A percentile compares a stretch with the other conserved stretches of the same genome.
phyloP scores from a whole-genome alignment of 768 basidiomycete genomes.

The Tylopilus balloui region DNA sequence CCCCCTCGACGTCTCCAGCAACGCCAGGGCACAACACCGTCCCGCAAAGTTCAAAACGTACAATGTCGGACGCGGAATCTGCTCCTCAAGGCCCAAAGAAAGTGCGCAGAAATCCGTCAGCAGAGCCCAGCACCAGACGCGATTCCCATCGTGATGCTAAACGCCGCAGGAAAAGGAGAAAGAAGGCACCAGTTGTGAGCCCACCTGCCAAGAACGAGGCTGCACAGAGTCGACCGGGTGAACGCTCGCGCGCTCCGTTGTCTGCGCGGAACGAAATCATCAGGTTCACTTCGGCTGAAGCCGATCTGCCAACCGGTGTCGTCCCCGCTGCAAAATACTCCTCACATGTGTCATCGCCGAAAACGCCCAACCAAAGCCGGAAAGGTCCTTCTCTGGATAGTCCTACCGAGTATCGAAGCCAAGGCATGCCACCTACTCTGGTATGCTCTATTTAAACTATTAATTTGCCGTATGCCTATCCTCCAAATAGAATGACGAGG shows the following conservation, averaged over 20 bases:
- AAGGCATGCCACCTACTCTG: constrained; percentile 9
- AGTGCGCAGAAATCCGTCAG: constrained; percentile 18
- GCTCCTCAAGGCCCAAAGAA: constrained; percentile 22
- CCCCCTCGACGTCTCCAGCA: constrained; percentile 21
- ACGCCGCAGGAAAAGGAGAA: constrained; percentile 28
- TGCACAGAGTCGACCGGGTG: constrained; percentile 4
- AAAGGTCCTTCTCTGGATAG: background rate
- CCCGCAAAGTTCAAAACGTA: constrained; percentile 10
- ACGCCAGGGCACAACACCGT: constrained; percentile 14
- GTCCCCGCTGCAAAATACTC: background rate
- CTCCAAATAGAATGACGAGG: constrained; percentile 8
- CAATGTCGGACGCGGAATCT: constrained; percentile 25
- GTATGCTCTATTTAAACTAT: constrained; percentile 9
- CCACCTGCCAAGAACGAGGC: constrained; percentile 9
- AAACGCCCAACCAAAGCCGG: background rate
- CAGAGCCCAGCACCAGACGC: constrained; percentile 13
- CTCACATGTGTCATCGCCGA: constrained; percentile 1
- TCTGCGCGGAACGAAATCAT: constrained; percentile 25
- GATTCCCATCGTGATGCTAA: constrained; percentile 24
- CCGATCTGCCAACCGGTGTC: constrained; percentile 1
- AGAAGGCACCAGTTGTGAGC: constrained; percentile 25
- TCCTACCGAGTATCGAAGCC: background rate
- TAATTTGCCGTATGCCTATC: constrained; percentile 3
- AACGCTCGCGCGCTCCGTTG: constrained; percentile 16
- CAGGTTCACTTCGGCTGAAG: constrained; percentile 22